phyloP scores from a whole-genome alignment of 2,329 filamentous ascomycete genomes.

The Colletotrichum plurivorum region DNA sequence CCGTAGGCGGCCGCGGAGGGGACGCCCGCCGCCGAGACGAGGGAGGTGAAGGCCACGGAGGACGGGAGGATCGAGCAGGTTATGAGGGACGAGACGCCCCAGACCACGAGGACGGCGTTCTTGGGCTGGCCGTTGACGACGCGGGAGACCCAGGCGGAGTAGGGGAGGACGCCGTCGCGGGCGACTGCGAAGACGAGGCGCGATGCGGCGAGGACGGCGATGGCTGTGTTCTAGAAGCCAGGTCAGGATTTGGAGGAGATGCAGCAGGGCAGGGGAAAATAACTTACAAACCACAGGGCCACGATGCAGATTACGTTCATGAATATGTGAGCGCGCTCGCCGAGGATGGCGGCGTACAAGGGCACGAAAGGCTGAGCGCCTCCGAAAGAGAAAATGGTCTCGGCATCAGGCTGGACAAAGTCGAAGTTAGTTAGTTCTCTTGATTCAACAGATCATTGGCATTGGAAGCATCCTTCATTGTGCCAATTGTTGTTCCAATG shows the following conservation, averaged over 20 bases:
- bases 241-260: not conserved
- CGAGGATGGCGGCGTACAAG: constrained; percentile 70
- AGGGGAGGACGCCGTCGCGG: constrained; percentile 72
- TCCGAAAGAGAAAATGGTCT: constrained; percentile 66
- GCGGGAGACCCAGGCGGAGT: constrained; percentile 69
- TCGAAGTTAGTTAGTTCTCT: not conserved
- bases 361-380: constrained; percentile 72
- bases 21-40: constrained; percentile 67
- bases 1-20: constrained; percentile 67
- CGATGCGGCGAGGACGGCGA: constrained; percentile 71
- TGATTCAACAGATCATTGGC: too few species aligned
- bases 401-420: constrained; percentile 60
- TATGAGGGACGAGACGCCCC: constrained; percentile 65
- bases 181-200: constrained; percentile 75
- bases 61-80: constrained; percentile 73
- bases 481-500: too few species aligned
- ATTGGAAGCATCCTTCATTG: too few species aligned
- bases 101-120: constrained; percentile 73
- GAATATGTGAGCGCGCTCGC: constrained; percentile 69
- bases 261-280: not conserved
- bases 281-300: constrained; percentile 64
- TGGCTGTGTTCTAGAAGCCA: constrained; percentile 65
- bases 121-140: constrained; percentile 70
- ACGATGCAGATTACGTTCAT: constrained; percentile 72
- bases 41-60: constrained; percentile 65